A percentile compares a stretch with the other conserved stretches of the same genome.
Evolutionary conservation across 208 protist genomes (phyloP).

Genomic region (Trypanosomatidae sp.): DNA sequence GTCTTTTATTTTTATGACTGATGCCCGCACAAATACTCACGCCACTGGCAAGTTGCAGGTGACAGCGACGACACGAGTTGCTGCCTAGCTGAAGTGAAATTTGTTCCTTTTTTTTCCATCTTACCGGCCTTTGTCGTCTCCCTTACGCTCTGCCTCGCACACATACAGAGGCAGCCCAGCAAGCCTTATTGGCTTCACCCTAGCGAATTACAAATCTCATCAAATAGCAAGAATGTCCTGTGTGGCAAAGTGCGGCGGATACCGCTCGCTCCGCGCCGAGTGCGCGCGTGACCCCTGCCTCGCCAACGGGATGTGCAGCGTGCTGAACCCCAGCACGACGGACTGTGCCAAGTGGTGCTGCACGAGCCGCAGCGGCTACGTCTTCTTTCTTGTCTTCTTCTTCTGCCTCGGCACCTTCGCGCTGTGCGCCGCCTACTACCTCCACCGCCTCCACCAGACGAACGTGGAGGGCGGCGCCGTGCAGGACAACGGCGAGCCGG

Average conservation of each 20-base stretch:
- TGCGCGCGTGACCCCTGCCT: conserved; percentile 77
- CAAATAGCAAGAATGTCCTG: conserved; percentile 36
- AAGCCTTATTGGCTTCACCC: not conserved
- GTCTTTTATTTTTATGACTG: too few relatives aligned
- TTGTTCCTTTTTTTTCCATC: too few relatives aligned
- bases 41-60: too few relatives aligned
- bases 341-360: conserved; percentile 86
- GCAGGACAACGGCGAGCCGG: conserved; percentile 42
- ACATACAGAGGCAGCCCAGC: too few relatives aligned
- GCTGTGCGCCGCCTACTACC: conserved; percentile 65
- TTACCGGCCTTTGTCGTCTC: too few relatives aligned
- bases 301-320: conserved; percentile 63
- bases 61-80: too few relatives aligned
- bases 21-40: too few relatives aligned
- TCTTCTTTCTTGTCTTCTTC: conserved; percentile 81
- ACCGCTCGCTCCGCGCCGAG: conserved; percentile 63
- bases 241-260: conserved; percentile 61
- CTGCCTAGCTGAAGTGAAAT: too few relatives aligned
- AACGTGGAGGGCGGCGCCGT: conserved; percentile 74
- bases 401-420: conserved; percentile 69
- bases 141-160: too few relatives aligned
- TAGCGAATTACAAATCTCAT: not conserved
- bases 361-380: conserved; percentile 52
- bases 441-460: conserved; percentile 70
- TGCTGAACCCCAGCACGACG: conserved; percentile 33